Percentiles rank a stretch among this genome's conserved stretches.
phyloP scores from a whole-genome alignment of 768 basidiomycete species.

The Pleurotus eryngii region DNA sequence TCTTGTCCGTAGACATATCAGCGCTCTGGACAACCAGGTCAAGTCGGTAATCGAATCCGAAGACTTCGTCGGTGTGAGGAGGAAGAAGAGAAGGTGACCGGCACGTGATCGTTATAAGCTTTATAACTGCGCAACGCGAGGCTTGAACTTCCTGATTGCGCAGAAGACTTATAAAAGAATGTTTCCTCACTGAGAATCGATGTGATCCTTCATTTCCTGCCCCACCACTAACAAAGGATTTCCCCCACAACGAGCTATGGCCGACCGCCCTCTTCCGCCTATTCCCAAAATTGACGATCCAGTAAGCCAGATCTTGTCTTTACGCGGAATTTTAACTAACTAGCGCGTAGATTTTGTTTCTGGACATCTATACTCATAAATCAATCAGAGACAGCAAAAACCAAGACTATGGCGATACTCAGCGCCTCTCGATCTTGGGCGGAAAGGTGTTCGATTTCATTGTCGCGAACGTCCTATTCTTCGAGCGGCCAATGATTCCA shows the following conservation, averaged over 20 bases:
- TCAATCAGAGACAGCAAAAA: slow-evolving; percentile 34
- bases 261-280: slow-evolving; percentile 34
- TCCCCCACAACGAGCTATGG: slow-evolving; percentile 11
- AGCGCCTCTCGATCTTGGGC: slow-evolving; percentile 61
- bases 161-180: not conserved
- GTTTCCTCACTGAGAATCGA: not conserved
- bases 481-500: slow-evolving; percentile 38
- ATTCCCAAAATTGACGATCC: slow-evolving; percentile 49
- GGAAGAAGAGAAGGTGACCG: not conserved
- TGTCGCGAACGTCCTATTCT: slow-evolving; percentile 49
- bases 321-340: not conserved
- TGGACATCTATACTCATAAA: slow-evolving; percentile 56
- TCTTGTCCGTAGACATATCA: slow-evolving; percentile 17
- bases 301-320: not conserved
- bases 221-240: slow-evolving; percentile 3
- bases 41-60: not conserved
- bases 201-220: slow-evolving; percentile 9
- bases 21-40: not conserved
- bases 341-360: slow-evolving; percentile 20
- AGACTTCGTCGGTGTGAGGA: not conserved
- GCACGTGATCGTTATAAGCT: slow-evolving; percentile 9
- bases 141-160: too few species aligned
- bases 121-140: not conserved
- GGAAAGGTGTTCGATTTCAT: slow-evolving; percentile 46
- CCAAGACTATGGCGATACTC: slow-evolving; percentile 54